Evolutionary conservation across 2,329 filamentous ascomycete species (phyloP), one percentile per base, ranked within the genome.

Genomic region (Emergomyces africanus): DNA sequence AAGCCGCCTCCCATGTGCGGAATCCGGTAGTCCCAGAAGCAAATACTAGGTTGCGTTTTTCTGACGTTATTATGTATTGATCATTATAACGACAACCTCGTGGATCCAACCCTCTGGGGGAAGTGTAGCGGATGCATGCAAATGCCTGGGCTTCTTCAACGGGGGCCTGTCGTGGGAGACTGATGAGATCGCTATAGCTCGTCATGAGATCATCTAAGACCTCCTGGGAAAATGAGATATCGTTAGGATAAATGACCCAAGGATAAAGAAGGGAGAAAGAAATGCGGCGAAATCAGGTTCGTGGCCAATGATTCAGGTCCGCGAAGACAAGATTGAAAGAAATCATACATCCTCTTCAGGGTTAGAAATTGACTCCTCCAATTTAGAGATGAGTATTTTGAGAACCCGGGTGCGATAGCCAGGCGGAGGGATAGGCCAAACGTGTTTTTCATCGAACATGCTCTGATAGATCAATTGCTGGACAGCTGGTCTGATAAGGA

Each of bases 311-410:
- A 55, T 65, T 68, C 59, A 69, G 63, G 68, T 58, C 53, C 56
- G 18, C 25, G 53, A 61, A 41, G 39, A 55, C 8, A 57, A 58
- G 35, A 37, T 25, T 54, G 39, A 55, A 60, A 37, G 59, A 55
- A 60, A n/a, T 66, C 71, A 69, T 86, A 95, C 91, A 86, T 95
- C 84, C 79, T 89, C 80, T 66, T 96, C 88, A 72, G 90, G 91
- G 71, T 96, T 84, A 60, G 83, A 79, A 54, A 95, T 89, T 39
- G 86, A 82, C 35, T 79, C 75, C 71, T 96, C 89, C 57, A 96
- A 84, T 59, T 78, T 81, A 8, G 78, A 74, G 14, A 90, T 75
- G 39, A 96, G 78, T 62, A 83, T 77, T 70, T 95, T 96, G 57
- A 96, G 73, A 0, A 89, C 81, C 61, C 83, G 81, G 18, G 87